Percentiles rank a stretch among this genome's conserved stretches.
Evolutionary conservation across 257 asterid species (phyloP).

Genomic region (Perilla frutescens): DNA sequence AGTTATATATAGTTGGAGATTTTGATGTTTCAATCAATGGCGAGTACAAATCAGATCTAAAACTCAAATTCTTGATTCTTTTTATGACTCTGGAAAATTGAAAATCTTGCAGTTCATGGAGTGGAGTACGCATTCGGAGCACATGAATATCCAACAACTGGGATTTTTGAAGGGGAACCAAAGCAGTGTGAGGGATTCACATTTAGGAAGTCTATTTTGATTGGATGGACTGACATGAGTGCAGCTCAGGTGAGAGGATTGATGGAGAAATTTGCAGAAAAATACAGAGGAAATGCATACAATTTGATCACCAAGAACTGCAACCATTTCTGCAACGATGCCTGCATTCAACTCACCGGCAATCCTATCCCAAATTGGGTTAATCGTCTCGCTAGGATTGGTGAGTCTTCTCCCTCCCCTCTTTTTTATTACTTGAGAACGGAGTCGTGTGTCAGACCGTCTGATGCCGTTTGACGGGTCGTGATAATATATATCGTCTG

Average conservation of each 20-base stretch:
- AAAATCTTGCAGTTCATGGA: conserved; percentile 53
- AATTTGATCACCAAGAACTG: conserved; percentile 66
- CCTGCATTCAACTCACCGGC: conserved; percentile 57
- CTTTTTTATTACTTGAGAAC: no score
- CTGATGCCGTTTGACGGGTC: no score
- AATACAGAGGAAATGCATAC: conserved; percentile 63
- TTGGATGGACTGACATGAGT: conserved; percentile 60
- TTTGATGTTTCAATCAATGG: no score
- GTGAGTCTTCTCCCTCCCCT: conserved; percentile 26
- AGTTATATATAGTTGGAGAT: background rate
- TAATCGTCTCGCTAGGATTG: conserved; percentile 72
- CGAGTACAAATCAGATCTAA: conserved; percentile 38
- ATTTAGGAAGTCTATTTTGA: conserved; percentile 58
- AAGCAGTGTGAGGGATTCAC: conserved; percentile 63
- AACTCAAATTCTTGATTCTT: background rate
- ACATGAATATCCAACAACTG: conserved; percentile 61
- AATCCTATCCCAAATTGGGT: conserved; percentile 69
- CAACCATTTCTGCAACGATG: conserved; percentile 78
- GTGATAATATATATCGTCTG: no score
- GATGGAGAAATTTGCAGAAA: conserved; percentile 55
- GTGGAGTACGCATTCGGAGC: conserved; percentile 74
- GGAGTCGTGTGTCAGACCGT: no score
- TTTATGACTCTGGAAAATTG: no score
- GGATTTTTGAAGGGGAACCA: conserved; percentile 66
- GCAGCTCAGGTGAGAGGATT: conserved; percentile 42